Percentiles rank a stretch among this genome's conserved stretches.
phyloP scores from a whole-genome alignment of 2,329 filamentous ascomycete species.

The Ilyonectria destructans region DNA sequence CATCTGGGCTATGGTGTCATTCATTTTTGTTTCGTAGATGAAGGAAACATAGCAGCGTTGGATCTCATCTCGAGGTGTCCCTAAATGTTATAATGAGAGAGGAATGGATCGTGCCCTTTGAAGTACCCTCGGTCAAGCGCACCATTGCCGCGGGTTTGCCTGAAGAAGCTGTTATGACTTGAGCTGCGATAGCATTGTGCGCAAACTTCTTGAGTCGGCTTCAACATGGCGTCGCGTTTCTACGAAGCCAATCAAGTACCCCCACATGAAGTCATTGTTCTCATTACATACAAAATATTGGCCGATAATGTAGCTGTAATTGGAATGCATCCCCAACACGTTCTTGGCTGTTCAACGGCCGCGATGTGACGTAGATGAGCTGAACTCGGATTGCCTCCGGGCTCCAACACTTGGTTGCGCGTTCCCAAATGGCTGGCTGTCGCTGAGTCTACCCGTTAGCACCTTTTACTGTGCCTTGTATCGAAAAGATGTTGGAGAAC shows the following conservation, averaged over 20 bases:
- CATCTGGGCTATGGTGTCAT: neutral
- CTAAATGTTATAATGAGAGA: too few relatives aligned
- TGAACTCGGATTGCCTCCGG: neutral
- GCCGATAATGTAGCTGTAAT: neutral
- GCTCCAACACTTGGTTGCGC: neutral
- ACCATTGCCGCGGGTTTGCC: neutral
- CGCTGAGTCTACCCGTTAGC: slow-evolving; percentile 2
- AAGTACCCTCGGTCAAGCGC: neutral
- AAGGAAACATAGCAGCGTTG: neutral
- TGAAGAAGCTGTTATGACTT: neutral
- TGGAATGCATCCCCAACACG: neutral
- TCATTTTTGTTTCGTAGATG: too few relatives aligned
- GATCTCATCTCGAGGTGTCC: neutral
- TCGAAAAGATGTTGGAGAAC: slow-evolving; percentile 25
- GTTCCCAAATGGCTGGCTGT: neutral
- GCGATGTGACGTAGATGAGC: neutral
- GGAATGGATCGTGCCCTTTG: neutral
- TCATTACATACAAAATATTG: neutral
- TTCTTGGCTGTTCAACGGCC: neutral
- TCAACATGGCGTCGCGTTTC: neutral
- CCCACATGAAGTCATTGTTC: neutral
- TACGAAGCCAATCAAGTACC: neutral
- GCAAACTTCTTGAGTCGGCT: neutral
- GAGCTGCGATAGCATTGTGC: neutral
- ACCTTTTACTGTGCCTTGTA: slow-evolving; percentile 31